Percentiles rank a stretch among this genome's conserved stretches.
Evolutionary conservation across 306 rosid genomes (phyloP).

Genomic region (Fragaria vesca): DNA sequence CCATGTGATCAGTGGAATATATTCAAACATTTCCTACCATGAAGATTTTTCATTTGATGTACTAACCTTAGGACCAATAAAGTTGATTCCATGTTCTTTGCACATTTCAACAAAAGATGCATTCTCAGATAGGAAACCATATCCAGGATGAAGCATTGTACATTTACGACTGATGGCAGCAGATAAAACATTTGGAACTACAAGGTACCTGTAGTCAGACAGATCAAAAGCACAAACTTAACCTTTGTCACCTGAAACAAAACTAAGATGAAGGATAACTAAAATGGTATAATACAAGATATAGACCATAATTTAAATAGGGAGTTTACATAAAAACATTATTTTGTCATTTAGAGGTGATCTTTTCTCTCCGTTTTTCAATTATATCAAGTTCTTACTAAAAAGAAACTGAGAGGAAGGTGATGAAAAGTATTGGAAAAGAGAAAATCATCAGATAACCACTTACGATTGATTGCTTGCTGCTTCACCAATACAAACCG

Average conservation of each 20-base stretch:
- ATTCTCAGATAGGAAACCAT: conserved; percentile 98
- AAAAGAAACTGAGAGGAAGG: neutral
- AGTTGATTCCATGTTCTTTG: conserved; percentile 83
- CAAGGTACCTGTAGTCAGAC: conserved; percentile 58
- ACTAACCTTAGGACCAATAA: conserved; percentile 94
- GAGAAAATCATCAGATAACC: neutral
- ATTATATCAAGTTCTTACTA: neutral
- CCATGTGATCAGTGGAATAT: conserved; percentile 18
- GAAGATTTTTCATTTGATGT: neutral
- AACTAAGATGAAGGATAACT: conserved; percentile 1
- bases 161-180: conserved; percentile 81
- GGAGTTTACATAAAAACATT: neutral
- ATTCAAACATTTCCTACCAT: neutral
- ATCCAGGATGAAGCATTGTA: conserved; percentile 98
- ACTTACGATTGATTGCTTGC: conserved; percentile 85
- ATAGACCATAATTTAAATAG: neutral
- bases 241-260: conserved; percentile 9
- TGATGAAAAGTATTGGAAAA: neutral
- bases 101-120: conserved; percentile 96
- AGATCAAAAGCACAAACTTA: conserved; percentile 10
- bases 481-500: conserved; percentile 97
- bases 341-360: neutral
- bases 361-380: neutral
- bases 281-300: neutral
- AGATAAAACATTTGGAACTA: conserved; percentile 78